phyloP scores from a whole-genome alignment of 768 basidiomycete genomes.

The Boletus sp. region DNA sequence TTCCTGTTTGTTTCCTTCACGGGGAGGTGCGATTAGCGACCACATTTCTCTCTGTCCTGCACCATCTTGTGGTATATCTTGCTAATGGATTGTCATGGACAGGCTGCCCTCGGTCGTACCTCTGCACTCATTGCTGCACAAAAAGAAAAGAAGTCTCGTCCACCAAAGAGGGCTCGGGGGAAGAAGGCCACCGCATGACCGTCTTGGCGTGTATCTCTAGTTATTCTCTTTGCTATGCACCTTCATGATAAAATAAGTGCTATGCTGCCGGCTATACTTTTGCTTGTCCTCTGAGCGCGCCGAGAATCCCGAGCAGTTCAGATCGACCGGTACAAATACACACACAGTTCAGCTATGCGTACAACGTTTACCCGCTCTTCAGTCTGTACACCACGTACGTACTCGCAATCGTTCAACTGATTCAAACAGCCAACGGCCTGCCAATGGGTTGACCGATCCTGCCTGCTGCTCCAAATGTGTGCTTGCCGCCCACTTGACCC shows the following conservation, averaged over 20 bases:
- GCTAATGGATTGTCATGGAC: conserved; percentile 21
- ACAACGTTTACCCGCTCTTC: conserved; percentile 2
- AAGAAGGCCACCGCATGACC: conserved; percentile 48
- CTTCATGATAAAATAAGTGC: conserved; percentile 20
- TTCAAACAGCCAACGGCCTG: conserved; percentile 38
- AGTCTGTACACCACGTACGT: not conserved
- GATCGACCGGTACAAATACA: conserved; percentile 23
- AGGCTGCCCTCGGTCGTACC: conserved; percentile 77
- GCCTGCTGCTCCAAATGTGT: conserved; percentile 43
- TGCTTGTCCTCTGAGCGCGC: not conserved
- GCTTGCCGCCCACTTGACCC: conserved; percentile 34
- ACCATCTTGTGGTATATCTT: conserved; percentile 48
- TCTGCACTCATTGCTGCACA: conserved; percentile 70
- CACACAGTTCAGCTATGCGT: not conserved
- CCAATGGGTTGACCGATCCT: conserved; percentile 61
- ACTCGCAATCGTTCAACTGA: not conserved
- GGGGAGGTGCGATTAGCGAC: conserved; percentile 35
- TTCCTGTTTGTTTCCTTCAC: conserved; percentile 23
- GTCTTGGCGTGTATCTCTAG: conserved; percentile 26
- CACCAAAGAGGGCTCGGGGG: conserved; percentile 70
- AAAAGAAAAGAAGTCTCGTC: conserved; percentile 65
- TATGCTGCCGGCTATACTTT: conserved; percentile 5
- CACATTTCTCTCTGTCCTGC: conserved; percentile 16
- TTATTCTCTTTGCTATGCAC: conserved; percentile 20
- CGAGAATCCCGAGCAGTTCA: not conserved